These are phyloP conservation scores for Saccharomycopsis lassenensis DNA, from an alignment of 805 yeast species.

Conservation along the genomic window DNA sequence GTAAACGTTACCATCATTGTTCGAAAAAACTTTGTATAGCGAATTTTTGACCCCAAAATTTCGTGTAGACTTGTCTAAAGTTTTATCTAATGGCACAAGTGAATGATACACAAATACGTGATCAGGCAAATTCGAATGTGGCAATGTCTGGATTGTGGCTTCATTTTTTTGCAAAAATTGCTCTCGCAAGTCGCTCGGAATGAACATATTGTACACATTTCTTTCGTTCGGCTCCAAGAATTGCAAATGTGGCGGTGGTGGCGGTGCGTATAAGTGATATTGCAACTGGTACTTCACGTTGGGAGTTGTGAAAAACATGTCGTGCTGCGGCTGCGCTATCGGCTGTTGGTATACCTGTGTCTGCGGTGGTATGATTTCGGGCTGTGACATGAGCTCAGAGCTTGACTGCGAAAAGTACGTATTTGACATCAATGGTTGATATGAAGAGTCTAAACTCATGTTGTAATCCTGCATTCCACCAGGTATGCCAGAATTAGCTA, in stretches of 20 bases:
- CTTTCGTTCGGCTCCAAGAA: constrained; percentile 64
- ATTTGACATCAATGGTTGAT: too few species aligned
- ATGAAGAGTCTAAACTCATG: too few species aligned
- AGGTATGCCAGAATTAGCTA: too few species aligned
- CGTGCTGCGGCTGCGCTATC: constrained; percentile 22
- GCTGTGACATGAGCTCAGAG: not conserved
- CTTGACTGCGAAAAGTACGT: not conserved
- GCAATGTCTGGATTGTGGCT: constrained; percentile 62
- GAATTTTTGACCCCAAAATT: constrained; percentile 46
- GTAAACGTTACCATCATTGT: constrained; percentile 67
- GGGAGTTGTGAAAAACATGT: constrained; percentile 14
- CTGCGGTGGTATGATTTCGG: constrained; percentile 18
- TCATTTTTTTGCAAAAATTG: constrained; percentile 62
- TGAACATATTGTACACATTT: constrained; percentile 55
- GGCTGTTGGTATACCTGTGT: not conserved
- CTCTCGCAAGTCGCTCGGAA: constrained; percentile 64
- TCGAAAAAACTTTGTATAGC: constrained; percentile 71
- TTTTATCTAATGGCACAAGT: constrained; percentile 64
- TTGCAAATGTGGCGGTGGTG: constrained; percentile 55
- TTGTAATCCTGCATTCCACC: too few species aligned
- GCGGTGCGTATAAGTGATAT: constrained; percentile 84
- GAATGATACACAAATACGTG: constrained; percentile 77
- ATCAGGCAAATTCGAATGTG: constrained; percentile 54
- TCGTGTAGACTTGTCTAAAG: constrained; percentile 23
- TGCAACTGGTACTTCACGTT: constrained; percentile 39